Conservation (phyloP, 768 basidiomycete genomes). For the Mycena maculata region DNA sequence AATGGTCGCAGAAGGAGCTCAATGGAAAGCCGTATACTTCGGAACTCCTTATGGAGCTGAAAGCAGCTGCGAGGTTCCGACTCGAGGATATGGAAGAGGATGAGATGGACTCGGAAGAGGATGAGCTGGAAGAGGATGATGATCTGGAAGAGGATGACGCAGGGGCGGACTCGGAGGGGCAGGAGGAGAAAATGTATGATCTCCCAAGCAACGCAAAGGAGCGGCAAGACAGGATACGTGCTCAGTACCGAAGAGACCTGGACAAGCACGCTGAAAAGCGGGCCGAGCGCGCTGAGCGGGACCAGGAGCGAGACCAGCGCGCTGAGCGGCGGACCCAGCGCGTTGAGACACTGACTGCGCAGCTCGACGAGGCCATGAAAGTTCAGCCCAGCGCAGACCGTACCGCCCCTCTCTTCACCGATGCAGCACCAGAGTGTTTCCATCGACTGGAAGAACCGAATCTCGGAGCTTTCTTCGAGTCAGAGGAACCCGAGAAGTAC, state of each 20-base stretch:
- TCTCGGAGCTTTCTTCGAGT: no score
- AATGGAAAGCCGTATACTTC: background rate
- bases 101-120: no score
- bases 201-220: background rate
- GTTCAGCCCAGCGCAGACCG: background rate
- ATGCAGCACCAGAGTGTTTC: no score
- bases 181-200: background rate
- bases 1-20: no score
- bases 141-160: no score
- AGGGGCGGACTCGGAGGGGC: background rate
- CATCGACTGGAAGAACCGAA: background rate
- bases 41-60: background rate
- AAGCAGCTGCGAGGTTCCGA: background rate
- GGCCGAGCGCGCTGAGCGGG: conserved; percentile 1
- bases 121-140: no score
- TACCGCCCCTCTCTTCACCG: no score
- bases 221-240: background rate
- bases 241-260: no score
- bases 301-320: no score
- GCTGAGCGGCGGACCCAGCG: no score
- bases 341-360: no score
- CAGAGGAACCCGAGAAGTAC: background rate
- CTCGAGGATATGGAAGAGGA: background rate
- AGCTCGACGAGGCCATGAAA: background rate
- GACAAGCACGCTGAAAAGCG: background rate